phyloP scores from a whole-genome alignment of 768 basidiomycete species.

The Nevesoporus exiguus region DNA sequence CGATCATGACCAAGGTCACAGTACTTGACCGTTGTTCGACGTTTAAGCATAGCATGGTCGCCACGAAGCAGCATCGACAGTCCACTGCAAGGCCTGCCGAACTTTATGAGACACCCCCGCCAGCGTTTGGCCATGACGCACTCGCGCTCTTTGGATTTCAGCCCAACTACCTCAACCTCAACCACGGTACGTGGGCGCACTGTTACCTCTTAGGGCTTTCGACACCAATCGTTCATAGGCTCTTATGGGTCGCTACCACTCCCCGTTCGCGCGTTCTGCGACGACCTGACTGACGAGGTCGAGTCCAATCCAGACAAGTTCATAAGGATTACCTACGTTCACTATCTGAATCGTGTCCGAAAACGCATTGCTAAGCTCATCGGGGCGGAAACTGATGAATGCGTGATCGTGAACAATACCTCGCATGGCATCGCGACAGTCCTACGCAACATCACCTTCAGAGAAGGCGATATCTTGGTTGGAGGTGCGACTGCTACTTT shows the following conservation, averaged over 20 bases:
- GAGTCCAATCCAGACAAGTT: constrained; percentile 60
- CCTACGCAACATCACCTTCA: constrained; percentile 52
- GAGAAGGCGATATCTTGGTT: constrained; percentile 61
- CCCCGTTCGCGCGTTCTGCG: constrained; percentile 46
- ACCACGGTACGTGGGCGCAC: constrained; percentile 48
- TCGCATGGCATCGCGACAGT: constrained; percentile 54
- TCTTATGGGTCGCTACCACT: constrained; percentile 56
- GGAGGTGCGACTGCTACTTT: constrained; percentile 27
- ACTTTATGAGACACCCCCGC: constrained; percentile 29
- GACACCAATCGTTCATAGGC: constrained; percentile 33
- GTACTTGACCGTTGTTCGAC: too few species aligned
- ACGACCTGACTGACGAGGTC: constrained; percentile 37
- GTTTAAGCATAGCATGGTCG: constrained; percentile 1
- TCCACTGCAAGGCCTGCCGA: not conserved
- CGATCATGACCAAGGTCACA: too few species aligned
- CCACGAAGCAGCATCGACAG: not conserved
- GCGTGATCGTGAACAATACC: constrained; percentile 42
- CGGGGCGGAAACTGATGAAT: constrained; percentile 52
- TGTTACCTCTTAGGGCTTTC: not conserved
- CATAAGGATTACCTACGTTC: constrained; percentile 37
- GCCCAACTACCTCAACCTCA: constrained; percentile 59
- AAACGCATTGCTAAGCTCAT: constrained; percentile 47
- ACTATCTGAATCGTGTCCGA: constrained; percentile 39
- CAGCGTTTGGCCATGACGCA: constrained; percentile 54
- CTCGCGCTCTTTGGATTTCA: constrained; percentile 55